Conservation (phyloP, 176 grass and related monocot species). For the Ensete ventricosum region DNA sequence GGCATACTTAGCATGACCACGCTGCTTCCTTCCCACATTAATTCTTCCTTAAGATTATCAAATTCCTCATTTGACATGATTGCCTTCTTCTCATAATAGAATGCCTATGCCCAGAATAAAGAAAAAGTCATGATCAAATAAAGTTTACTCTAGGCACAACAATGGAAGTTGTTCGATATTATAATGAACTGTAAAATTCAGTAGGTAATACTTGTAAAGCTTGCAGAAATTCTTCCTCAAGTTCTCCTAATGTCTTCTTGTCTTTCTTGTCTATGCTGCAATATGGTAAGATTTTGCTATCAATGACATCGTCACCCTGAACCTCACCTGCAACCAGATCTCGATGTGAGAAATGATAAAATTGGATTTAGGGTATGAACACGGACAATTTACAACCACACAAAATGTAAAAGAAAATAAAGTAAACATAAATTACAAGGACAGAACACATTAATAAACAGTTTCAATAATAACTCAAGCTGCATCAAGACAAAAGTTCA, state of each 20-base stretch:
- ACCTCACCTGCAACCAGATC: slow-evolving; percentile 37
- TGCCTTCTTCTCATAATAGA: slow-evolving; percentile 78
- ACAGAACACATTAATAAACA: too few relatives aligned
- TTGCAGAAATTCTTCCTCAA: slow-evolving; percentile 84
- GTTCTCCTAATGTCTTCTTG: slow-evolving; percentile 82
- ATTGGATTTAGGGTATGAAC: neutral
- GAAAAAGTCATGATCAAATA: neutral
- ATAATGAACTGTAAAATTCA: neutral
- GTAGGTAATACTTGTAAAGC: slow-evolving; percentile 45
- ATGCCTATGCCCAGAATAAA: slow-evolving; percentile 30
- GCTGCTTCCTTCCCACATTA: slow-evolving; percentile 98
- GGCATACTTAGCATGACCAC: slow-evolving; percentile 84
- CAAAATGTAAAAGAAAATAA: too few relatives aligned
- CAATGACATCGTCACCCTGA: slow-evolving; percentile 29
- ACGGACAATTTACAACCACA: too few relatives aligned
- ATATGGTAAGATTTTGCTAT: slow-evolving; percentile 76
- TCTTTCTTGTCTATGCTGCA: slow-evolving; percentile 71
- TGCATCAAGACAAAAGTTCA: too few relatives aligned
- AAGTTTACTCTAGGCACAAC: neutral
- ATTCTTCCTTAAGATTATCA: slow-evolving; percentile 97
- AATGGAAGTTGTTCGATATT: neutral
- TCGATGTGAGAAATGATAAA: neutral
- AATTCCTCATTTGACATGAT: slow-evolving; percentile 99
- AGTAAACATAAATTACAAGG: too few relatives aligned
- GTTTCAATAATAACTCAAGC: too few relatives aligned